A percentile compares a stretch with the other conserved stretches of the same genome.
phyloP scores from a whole-genome alignment of 192 early-diverging fungal species.

The Entophlyctis luteolus region DNA sequence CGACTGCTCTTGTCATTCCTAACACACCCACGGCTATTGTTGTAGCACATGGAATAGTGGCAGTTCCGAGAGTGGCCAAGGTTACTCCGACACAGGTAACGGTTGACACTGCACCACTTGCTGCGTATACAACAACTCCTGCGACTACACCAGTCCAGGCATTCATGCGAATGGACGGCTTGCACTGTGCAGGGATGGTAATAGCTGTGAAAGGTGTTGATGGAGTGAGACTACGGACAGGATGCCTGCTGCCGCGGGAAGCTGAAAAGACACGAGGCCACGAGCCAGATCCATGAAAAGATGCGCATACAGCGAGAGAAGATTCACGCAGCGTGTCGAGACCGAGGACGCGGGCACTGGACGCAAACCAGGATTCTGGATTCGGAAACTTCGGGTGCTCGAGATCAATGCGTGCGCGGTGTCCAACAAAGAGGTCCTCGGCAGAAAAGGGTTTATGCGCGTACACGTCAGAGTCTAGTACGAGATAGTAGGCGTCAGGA shows the following conservation, averaged over 20 bases:
- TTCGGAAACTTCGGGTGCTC: not conserved
- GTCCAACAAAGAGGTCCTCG: not conserved
- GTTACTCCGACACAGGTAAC: too few species aligned
- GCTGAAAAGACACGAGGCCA: not conserved
- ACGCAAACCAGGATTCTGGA: not conserved
- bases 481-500: not conserved
- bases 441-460: not conserved
- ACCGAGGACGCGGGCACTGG: not conserved
- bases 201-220: not conserved
- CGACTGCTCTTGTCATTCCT: too few species aligned
- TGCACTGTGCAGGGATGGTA: not conserved
- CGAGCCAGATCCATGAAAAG: not conserved
- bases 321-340: not conserved
- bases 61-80: too few species aligned
- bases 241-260: not conserved
- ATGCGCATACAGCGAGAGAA: not conserved
- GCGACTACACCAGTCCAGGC: too few species aligned
- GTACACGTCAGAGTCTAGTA: not conserved
- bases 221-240: not conserved
- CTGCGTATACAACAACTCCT: too few species aligned
- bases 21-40: too few species aligned
- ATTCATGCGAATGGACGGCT: too few species aligned
- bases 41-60: too few species aligned
- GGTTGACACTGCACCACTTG: too few species aligned
- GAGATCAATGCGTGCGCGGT: not conserved